Base-by-base conservation (phyloP, 495 filamentous ascomycete genomes). In the Tuber calosporum region DNA sequence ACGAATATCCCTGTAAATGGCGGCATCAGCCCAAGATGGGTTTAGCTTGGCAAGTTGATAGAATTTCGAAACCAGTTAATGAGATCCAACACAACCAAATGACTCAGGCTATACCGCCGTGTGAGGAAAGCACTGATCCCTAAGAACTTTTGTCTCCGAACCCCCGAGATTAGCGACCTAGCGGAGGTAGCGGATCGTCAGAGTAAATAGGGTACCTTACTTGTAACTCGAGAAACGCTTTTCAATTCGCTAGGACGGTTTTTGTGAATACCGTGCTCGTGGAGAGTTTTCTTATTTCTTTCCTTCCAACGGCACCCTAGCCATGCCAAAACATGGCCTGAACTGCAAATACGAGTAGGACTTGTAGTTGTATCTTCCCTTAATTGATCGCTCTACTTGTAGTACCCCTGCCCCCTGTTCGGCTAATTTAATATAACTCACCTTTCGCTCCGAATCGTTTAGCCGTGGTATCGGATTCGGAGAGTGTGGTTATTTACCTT, bases 401-500 rank as follows among this genome's bases (percentile, higher is more conserved):
- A 1, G 26, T 34, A 62, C 26, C 30, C 53, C 4, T 62, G 30
- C 53, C 53, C 53, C 53, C 17, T 62, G 9, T 4, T 62, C 26
- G 26, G 26, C 13, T 62, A 30, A 62, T 62, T 34, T 62, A 62
- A 62, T 34, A 34, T 62, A 30, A 15, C 34, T 30, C 53, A 62
- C 53, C 30, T 34, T 62, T 30, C 53, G 6, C 26, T n/a, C 53
- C 53, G 53, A 62, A 26, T 62, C 53, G 26, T 62, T 62, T 62
- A 62, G 53, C 53, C 53, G 53, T 62, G 53, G 53, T 62, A 62
- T 62, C 53, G 53, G 53, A 62, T 62, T 62, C 53, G 26, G 53
- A 30, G 53, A 13, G 34, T 62, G 30, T 30, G 53, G 53, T 4
- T 62, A 34, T 34, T 62, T 62, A 62, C 53, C 26, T 62, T 62